Percentiles rank a stretch among this genome's conserved stretches.
Conservation (phyloP, 768 basidiomycete species). For the Cystobasidium tubakii region DNA sequence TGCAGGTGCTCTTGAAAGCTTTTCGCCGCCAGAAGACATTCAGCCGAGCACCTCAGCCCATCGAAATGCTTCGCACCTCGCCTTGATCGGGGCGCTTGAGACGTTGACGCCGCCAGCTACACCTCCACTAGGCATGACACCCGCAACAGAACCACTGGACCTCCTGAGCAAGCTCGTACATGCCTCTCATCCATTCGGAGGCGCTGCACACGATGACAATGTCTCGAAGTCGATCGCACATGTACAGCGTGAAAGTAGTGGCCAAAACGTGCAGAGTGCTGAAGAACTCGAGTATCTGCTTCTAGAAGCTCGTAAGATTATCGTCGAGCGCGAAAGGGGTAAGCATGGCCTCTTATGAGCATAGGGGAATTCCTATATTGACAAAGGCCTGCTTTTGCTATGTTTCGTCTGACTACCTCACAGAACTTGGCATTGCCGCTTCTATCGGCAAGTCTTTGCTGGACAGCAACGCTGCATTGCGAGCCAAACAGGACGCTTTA, state of each 20-base stretch:
- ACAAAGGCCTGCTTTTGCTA: not conserved
- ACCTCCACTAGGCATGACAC: not conserved
- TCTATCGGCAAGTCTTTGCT: conserved; percentile 65
- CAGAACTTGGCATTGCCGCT: conserved; percentile 66
- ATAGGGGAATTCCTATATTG: not conserved
- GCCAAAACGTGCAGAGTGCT: not conserved
- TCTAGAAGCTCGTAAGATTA: not conserved
- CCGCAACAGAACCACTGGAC: not conserved
- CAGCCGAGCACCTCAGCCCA: not conserved
- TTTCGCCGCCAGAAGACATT: not conserved
- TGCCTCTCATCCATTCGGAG: not conserved
- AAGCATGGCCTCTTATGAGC: not conserved
- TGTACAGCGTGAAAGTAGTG: not conserved
- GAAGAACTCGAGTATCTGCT: conserved; percentile 29
- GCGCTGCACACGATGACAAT: not conserved
- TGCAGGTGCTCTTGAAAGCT: not conserved
- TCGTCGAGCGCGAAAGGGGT: conserved; percentile 27
- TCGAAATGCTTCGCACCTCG: not conserved
- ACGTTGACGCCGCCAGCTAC: conserved; percentile 6
- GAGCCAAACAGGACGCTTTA: conserved; percentile 66
- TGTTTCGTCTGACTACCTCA: not conserved
- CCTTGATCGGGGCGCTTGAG: not conserved
- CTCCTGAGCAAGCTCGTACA: not conserved
- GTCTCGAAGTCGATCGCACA: not conserved
- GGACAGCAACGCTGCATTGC: conserved; percentile 63